phyloP scores from a whole-genome alignment of 2,329 filamentous ascomycete genomes.

The Trichoderma breve region DNA sequence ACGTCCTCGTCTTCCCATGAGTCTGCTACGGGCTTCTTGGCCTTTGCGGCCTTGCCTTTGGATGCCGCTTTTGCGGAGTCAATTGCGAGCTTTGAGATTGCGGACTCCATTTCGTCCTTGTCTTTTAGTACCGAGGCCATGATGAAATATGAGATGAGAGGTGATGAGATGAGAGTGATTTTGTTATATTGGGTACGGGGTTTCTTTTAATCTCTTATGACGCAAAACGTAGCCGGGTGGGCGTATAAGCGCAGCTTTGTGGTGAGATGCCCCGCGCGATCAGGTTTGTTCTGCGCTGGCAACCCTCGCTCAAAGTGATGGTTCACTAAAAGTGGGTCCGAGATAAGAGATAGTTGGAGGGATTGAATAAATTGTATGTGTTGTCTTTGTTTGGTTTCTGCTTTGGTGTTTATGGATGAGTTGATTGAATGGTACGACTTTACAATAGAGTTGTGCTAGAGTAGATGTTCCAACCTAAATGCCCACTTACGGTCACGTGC shows the following conservation, averaged over 20 bases:
- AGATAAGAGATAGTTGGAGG: not conserved
- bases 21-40: constrained; percentile 38
- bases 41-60: constrained; percentile 24
- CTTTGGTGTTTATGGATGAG: not conserved
- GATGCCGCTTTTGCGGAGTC: constrained; percentile 24
- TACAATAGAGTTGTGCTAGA: not conserved
- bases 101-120: constrained; percentile 26
- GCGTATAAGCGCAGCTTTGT: not conserved
- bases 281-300: not conserved
- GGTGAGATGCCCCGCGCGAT: not conserved
- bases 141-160: not conserved
- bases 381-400: not conserved
- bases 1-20: constrained; percentile 60
- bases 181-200: not conserved
- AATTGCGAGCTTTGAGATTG: constrained; percentile 35
- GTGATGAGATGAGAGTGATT: not conserved
- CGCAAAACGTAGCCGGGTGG: not conserved
- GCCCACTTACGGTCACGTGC: not conserved
- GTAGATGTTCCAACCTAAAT: not conserved
- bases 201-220: not conserved
- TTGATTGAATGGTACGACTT: not conserved
- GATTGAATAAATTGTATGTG: not conserved
- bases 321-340: not conserved
- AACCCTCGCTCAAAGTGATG: not conserved
- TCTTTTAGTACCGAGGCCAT: constrained; percentile 1